Evolutionary conservation across 176 grass and related monocot species (phyloP).

Genomic region (Olyra latifolia): DNA sequence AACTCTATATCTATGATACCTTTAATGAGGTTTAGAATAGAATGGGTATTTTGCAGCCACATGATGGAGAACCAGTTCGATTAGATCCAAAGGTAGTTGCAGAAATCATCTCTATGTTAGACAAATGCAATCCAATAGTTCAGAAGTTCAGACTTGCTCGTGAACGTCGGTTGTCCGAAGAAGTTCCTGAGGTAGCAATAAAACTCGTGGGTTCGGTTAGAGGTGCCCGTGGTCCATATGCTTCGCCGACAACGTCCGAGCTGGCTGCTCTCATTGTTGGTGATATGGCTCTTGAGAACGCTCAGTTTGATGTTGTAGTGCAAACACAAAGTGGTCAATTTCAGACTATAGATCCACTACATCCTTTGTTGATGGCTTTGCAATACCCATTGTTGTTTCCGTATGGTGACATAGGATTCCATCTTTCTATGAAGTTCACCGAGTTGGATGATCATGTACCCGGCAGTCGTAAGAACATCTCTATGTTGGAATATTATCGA

Average conservation of each 20-base stretch:
- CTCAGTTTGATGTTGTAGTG: background rate
- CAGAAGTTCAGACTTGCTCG: background rate
- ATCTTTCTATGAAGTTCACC: background rate
- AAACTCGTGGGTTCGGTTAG: background rate
- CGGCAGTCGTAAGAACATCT: too few relatives aligned
- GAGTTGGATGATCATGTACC: background rate
- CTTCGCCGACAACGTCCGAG: accelerated
- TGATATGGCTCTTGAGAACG: accelerated
- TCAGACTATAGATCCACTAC: background rate
- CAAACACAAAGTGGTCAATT: background rate
- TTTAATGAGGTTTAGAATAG: too few relatives aligned
- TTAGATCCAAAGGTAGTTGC: too few relatives aligned
- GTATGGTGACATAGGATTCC: background rate
- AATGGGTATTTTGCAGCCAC: too few relatives aligned
- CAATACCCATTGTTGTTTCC: background rate
- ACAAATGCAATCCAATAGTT: background rate
- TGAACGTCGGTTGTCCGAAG: background rate
- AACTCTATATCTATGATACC: too few relatives aligned
- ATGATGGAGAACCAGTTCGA: too few relatives aligned
- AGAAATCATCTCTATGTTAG: background rate
- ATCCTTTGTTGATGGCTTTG: background rate
- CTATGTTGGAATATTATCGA: too few relatives aligned
- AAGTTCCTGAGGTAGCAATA: background rate
- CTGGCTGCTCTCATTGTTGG: background rate
- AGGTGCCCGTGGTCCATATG: accelerated